Evolutionary conservation across 495 filamentous ascomycete genomes (phyloP).

Genomic region (Penicillium longicatenatum): DNA sequence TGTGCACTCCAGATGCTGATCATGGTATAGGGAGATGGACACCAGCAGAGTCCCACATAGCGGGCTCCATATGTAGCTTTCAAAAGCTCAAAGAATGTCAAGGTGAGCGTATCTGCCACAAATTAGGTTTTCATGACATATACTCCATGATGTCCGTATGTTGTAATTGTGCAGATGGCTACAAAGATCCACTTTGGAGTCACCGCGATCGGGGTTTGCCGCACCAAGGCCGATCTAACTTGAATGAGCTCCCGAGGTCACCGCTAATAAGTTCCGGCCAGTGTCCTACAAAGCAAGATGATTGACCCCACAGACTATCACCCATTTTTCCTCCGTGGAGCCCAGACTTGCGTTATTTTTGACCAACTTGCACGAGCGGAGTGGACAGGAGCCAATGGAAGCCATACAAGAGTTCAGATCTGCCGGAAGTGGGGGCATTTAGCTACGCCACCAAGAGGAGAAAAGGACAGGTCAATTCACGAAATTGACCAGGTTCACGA

Average conservation of each 20-base stretch:
- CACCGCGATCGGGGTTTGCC: not conserved
- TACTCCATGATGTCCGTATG: no score
- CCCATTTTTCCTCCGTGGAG: not conserved
- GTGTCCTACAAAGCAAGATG: not conserved
- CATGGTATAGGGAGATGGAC: no score
- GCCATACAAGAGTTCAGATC: not conserved
- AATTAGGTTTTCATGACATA: no score
- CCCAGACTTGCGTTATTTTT: slow-evolving; percentile 5
- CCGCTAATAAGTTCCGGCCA: not conserved
- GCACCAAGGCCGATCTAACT: not conserved
- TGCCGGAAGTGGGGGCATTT: not conserved
- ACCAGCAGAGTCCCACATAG: no score
- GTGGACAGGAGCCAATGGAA: not conserved
- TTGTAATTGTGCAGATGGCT: not conserved
- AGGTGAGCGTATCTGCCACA: no score
- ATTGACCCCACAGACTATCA: not conserved
- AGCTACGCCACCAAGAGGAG: slow-evolving; percentile 6
- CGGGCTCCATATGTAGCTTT: no score
- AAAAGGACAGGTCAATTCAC: not conserved
- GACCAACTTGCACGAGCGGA: not conserved
- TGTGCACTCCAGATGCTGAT: no score
- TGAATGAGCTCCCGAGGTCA: not conserved
- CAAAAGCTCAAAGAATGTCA: no score
- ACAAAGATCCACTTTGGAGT: not conserved
- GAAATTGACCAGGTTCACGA: not conserved